phyloP scores from a whole-genome alignment of 495 filamentous ascomycete genomes.

The Daldinia concentrica region DNA sequence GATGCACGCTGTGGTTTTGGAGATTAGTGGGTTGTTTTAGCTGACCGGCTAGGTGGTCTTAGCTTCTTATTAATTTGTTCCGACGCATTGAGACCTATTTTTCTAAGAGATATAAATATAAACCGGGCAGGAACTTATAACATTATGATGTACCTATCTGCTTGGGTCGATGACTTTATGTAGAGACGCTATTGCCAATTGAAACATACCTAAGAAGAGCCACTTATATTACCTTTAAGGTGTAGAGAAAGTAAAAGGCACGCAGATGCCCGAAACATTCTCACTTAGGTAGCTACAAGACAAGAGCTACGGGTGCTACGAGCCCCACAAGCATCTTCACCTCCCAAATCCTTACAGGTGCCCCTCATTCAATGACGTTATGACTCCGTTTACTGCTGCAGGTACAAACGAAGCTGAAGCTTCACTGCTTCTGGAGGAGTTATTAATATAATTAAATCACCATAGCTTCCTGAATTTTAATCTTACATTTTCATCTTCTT shows the following conservation, averaged over 20 bases:
- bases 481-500: neutral
- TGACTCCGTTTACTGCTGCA: conserved; percentile 39
- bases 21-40: too few species aligned
- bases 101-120: neutral
- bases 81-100: too few species aligned
- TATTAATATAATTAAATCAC: conserved; percentile 6
- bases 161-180: too few species aligned
- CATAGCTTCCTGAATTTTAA: conserved; percentile 1
- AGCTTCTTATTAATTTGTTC: too few species aligned
- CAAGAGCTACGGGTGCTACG: neutral
- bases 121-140: too few species aligned
- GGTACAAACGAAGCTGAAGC: conserved; percentile 28
- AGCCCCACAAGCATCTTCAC: neutral
- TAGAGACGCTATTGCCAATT: too few species aligned
- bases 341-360: neutral
- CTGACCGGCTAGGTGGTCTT: too few species aligned
- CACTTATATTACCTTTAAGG: neutral
- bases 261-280: conserved; percentile 1
- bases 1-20: too few species aligned
- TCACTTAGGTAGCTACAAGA: neutral
- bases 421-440: neutral
- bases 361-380: conserved; percentile 43
- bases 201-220: too few species aligned
- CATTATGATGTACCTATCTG: too few species aligned
- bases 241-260: neutral